Evolutionary conservation across 2,329 filamentous ascomycete genomes (phyloP), one percentile per base, ranked within the genome.

Genomic region (Fusarium sp.): DNA sequence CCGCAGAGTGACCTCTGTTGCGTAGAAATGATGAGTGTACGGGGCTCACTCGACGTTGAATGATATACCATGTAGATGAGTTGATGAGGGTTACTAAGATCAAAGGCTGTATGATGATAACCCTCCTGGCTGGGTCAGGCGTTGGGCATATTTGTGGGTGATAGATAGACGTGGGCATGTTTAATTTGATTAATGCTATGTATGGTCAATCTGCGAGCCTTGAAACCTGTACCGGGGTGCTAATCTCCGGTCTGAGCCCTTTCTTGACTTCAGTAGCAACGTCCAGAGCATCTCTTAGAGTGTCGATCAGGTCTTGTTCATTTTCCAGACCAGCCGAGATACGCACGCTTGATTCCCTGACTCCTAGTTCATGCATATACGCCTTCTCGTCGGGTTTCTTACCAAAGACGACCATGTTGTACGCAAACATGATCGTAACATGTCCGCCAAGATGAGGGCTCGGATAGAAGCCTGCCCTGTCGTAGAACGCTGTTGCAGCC

Each of bases 1-100:
- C 56, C 90, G 95, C 78, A 90, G 94, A 76, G 89, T 97, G 48
- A 93, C 87, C 48, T 63, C 69, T 10, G 62, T 76, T 57, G 68
- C 58, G 23, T 78, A 62, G 61, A 46, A 39, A 38, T 41, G 38
- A 52, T 44, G 39, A 25, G 45, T n/a, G 45, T 27, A 29, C 54
- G 29, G 66, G 42, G 59, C 41, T 25, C 55, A 46, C 45, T 60
- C 49, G 63, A 77, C 62, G 71, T 60, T 76, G 56, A 73, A 78
- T 71, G 73, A 75, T 72, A 73, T 76, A 77, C 65, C 69, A 74
- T 72, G 73, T 70, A 63, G 61, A 66, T 18, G 60, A 70, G 58
- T 59, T 49, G 58, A 71, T 44, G 51, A 62, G 60, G 60, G 25
- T 49, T 59, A 60, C 55, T 39, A 58, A 55, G 54, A 60, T 46